Evolutionary conservation across 2,329 filamentous ascomycete species (phyloP), one percentile per base, ranked within the genome.

Genomic region (Colletotrichum sp.): DNA sequence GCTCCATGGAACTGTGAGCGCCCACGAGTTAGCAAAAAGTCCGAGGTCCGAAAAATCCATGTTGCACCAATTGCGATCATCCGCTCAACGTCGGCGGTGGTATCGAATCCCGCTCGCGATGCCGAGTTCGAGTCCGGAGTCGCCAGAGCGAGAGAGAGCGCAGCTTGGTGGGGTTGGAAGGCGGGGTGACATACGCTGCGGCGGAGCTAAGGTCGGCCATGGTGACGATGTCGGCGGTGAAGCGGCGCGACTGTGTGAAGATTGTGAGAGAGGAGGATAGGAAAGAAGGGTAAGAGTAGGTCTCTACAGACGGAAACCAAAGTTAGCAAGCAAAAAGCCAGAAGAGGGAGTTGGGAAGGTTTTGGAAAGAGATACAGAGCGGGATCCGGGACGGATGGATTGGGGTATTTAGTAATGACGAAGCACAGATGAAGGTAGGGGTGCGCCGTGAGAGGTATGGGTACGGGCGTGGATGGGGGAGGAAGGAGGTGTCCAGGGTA

Each of bases 1-100:
- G 93, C 92, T 99, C 97, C 87, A 98, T 91, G 82, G 92, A 93
- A 84, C 95, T 98, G 85, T 80, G 65, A 64, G 15, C 57, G 34
- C 64, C 28, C 64, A 32, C 28, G 15, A 59, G 74, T 76, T 34
- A 68, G 71, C 64, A 71, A 71, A 71, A 70, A 78, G 34, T 64
- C 36, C 12, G 39, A 13, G 32, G 43, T 52, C 59, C 61, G 21
- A 66, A 67, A 52, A 24, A 21, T 48, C 12, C 10, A 59, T 9
- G 21, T 26, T 15, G 57, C 32, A 36, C n/a, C 30, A 34, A 63
- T 60, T 55, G 66, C 67, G 32, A 70, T 63, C 67, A n/a, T 39
- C n/a, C 34, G 55, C 55, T 68, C 68, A 21, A 48, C 36, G 21
- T n/a, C 13, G n/a, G 48, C 63, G 43, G 24, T 26, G n/a, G 26